Evolutionary conservation across 495 filamentous ascomycete species (phyloP).

Genomic region (Cercophora sp.): DNA sequence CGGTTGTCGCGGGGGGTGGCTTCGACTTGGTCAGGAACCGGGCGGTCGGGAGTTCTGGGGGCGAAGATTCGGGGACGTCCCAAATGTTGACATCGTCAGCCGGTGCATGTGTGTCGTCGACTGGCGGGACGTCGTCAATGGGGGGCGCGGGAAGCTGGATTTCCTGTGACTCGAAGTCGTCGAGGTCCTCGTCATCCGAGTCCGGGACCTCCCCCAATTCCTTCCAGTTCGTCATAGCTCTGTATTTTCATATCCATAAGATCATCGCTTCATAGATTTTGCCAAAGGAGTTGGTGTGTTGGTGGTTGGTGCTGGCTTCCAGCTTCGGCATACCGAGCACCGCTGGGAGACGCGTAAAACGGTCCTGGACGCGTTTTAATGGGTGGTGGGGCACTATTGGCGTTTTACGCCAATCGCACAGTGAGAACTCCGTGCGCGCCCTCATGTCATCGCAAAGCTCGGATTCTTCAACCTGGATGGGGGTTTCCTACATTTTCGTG

Average conservation of each 20-base stretch:
- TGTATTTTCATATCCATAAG: constrained; percentile 23
- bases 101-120: neutral
- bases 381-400: constrained; percentile 18
- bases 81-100: constrained; percentile 13
- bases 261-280: constrained; percentile 14
- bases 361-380: constrained; percentile 22
- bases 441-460: neutral
- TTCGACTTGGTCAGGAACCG: neutral
- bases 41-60: neutral
- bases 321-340: neutral
- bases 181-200: constrained; percentile 51
- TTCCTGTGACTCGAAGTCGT: constrained; percentile 34
- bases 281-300: neutral
- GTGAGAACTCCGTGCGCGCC: constrained; percentile 10
- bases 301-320: neutral
- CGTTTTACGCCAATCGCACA: neutral
- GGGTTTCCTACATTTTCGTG: neutral
- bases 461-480: neutral
- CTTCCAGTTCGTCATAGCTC: constrained; percentile 53
- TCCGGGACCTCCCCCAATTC: constrained; percentile 55
- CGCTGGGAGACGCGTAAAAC: constrained; percentile 17
- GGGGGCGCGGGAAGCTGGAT: neutral
- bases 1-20: too few relatives aligned
- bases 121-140: neutral
- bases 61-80: constrained; percentile 19